Conservation (phyloP, 139 green algal genomes). For the Chlamydomonas incerta region DNA sequence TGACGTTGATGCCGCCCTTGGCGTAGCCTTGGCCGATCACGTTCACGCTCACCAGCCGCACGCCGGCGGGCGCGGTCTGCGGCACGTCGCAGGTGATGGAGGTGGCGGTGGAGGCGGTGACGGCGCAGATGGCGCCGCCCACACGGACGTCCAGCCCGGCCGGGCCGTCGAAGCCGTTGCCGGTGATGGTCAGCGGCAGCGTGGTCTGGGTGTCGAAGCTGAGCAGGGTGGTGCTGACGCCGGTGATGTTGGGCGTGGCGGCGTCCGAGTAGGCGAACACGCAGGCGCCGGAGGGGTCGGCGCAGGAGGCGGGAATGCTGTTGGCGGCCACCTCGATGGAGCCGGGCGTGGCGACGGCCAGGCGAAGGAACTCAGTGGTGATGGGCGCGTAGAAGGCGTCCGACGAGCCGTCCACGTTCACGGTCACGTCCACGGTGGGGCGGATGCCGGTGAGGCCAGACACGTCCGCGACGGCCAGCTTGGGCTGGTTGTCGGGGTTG, state of each 20-base stretch:
- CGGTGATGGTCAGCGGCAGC: slow-evolving; percentile 41
- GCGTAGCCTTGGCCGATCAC: slow-evolving; percentile 7
- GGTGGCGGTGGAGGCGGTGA: slow-evolving; percentile 3
- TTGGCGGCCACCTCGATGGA: slow-evolving; percentile 31
- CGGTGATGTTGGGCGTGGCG: slow-evolving; percentile 39
- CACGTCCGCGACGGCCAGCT: slow-evolving; percentile 14
- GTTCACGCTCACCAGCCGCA: not conserved
- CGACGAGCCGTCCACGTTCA: slow-evolving; percentile 3
- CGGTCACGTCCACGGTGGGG: not conserved
- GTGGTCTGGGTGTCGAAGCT: not conserved
- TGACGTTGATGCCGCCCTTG: not conserved
- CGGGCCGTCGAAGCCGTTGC: not conserved
- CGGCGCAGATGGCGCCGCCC: not conserved
- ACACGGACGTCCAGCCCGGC: not conserved
- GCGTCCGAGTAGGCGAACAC: slow-evolving; percentile 33
- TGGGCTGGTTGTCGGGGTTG: slow-evolving; percentile 43
- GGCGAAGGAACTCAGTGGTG: slow-evolving; percentile 40
- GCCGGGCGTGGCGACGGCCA: slow-evolving; percentile 19
- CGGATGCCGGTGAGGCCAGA: not conserved
- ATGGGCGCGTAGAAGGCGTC: slow-evolving; percentile 47
- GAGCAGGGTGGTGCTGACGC: slow-evolving; percentile 20
- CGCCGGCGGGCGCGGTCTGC: slow-evolving; percentile 12
- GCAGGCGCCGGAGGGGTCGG: slow-evolving; percentile 20
- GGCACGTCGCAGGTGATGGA: not conserved
- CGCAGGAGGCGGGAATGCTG: slow-evolving; percentile 37